A percentile compares a stretch with the other conserved stretches of the same genome.
Evolutionary conservation across 2,329 filamentous ascomycete species (phyloP).

Genomic region (Pseudogymnoascus sp.): DNA sequence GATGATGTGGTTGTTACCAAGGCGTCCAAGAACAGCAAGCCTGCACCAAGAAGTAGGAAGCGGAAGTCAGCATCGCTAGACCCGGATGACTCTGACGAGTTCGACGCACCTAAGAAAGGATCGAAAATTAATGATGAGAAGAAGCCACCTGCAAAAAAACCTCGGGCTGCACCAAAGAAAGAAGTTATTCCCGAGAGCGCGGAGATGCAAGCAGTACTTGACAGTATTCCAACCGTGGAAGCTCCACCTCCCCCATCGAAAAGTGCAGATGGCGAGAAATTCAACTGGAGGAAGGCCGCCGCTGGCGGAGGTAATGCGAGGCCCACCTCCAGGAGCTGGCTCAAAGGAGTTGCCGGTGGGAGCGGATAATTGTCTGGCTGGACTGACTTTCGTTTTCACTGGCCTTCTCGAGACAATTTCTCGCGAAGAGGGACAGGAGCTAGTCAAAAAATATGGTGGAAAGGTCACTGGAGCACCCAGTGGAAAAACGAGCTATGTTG

Average conservation of each 20-base stretch:
- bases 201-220: constrained; percentile 74
- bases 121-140: constrained; percentile 27
- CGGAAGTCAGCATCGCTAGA: constrained; percentile 51
- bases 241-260: constrained; percentile 77
- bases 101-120: constrained; percentile 51
- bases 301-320: constrained; percentile 53
- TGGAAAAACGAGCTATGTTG: constrained; percentile 88
- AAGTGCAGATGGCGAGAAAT: constrained; percentile 60
- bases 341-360: constrained; percentile 71
- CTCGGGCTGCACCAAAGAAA: constrained; percentile 49
- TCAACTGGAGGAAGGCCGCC: constrained; percentile 64
- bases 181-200: constrained; percentile 60
- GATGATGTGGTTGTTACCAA: constrained; percentile 35
- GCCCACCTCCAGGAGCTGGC: constrained; percentile 57
- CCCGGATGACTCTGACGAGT: constrained; percentile 48
- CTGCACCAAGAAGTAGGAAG: constrained; percentile 42
- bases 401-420: constrained; percentile 75
- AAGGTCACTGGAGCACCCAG: constrained; percentile 83
- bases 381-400: constrained; percentile 91
- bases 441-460: constrained; percentile 91
- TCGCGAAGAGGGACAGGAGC: constrained; percentile 73
- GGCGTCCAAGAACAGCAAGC: constrained; percentile 17
- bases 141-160: constrained; percentile 29
- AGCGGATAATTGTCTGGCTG: constrained; percentile 81
- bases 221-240: constrained; percentile 76